phyloP scores from a whole-genome alignment of 2,329 filamentous ascomycete species.

The Cadophora sp. region DNA sequence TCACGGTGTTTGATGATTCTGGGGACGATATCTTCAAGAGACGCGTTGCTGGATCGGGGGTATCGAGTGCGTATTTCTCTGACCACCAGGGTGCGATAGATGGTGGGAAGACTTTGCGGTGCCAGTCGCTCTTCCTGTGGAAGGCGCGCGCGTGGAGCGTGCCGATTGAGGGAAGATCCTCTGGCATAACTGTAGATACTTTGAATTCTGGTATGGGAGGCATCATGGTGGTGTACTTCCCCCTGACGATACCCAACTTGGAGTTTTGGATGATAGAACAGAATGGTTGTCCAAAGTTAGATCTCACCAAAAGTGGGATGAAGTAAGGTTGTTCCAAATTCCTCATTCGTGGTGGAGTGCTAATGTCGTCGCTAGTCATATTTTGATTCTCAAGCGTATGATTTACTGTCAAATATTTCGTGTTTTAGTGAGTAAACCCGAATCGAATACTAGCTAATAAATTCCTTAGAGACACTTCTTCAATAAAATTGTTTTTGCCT shows the following conservation, averaged over 20 bases:
- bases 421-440: too few species aligned
- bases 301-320: too few species aligned
- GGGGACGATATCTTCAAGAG: background rate
- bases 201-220: background rate
- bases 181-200: background rate
- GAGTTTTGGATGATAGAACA: too few species aligned
- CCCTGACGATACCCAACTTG: too few species aligned
- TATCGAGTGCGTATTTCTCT: slow-evolving; percentile 10
- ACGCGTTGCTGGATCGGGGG: background rate
- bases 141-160: slow-evolving; percentile 10
- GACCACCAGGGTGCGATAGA: slow-evolving; percentile 3
- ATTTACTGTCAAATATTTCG: background rate
- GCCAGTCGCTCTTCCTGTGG: slow-evolving; percentile 9
- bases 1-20: background rate
- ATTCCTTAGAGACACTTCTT: too few species aligned
- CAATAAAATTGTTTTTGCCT: too few species aligned
- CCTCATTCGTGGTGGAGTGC: background rate
- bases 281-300: too few species aligned
- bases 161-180: slow-evolving; percentile 17
- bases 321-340: too few species aligned
- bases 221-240: background rate
- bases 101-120: slow-evolving; percentile 6
- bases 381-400: background rate
- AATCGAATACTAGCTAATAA: too few species aligned
- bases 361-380: background rate